Evolutionary conservation across 2,329 filamentous ascomycete species (phyloP).

Genomic region (Botrytis paeoniae): DNA sequence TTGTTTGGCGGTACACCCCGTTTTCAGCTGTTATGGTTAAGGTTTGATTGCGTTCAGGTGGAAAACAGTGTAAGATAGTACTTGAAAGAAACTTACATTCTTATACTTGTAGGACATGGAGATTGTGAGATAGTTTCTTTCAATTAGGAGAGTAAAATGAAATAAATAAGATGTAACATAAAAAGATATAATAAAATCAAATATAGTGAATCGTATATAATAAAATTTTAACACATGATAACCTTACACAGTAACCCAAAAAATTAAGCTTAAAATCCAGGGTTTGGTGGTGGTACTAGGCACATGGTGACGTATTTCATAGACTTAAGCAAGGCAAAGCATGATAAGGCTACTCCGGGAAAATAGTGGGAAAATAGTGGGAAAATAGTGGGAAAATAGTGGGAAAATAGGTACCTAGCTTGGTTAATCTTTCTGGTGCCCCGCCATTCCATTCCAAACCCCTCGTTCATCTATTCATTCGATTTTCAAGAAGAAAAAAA

Average conservation of each 20-base stretch:
- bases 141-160: fast-evolving
- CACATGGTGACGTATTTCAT: neutral
- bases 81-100: neutral
- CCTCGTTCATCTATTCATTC: neutral
- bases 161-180: neutral
- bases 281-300: neutral
- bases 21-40: neutral
- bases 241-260: no score
- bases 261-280: neutral
- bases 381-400: neutral
- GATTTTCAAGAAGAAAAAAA: neutral
- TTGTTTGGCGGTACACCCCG: neutral
- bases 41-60: neutral
- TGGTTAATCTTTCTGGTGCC: neutral
- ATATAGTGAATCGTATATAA: neutral
- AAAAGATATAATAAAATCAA: neutral
- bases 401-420: neutral
- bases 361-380: neutral
- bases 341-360: neutral
- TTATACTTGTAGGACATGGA: neutral
- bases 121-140: neutral
- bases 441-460: neutral
- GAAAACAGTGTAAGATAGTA: no score
- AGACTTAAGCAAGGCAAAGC: neutral
- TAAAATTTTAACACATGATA: neutral